Evolutionary conservation across 2,329 filamentous ascomycete species (phyloP), one percentile per base, ranked within the genome.

Genomic region (Talaromyces sp.): DNA sequence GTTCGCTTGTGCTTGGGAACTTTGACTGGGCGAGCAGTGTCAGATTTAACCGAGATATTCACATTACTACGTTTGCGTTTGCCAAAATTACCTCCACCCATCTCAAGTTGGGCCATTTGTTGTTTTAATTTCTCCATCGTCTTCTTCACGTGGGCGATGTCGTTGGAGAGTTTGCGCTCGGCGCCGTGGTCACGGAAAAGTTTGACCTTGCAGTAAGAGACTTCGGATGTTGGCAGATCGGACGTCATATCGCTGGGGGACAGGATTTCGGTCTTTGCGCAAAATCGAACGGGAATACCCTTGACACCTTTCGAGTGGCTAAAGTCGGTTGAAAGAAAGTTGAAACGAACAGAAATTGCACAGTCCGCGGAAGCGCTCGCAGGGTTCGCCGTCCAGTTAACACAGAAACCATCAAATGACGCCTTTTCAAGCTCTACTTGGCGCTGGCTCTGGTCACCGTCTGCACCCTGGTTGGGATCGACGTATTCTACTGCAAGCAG

Each of bases 251-350:
- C 65, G 19, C 34, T 65, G 58, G 15, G 59, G 49, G 22, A 69
- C 67, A 7, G 79, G 60, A 11, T 82, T 69, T 91, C 90, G 0
- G 95, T 98, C 79, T 98, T 98, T 15, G 93, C 89, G 77, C 94
- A 98, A 0, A 98, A 85, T 64, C 95, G 85, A 4, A 99, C 93
- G 0, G 95, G 94, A 69, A 98, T 97, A 40, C 95, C 95, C 79
- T 98, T 99, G 58, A 99, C 95, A 54, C 95, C 95, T 75, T 99
- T 99, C 10, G 95, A 98, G 75, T 98, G 95, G 77, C 94, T 98
- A 76, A 98, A 99, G 75, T 99, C 95, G 8, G 95, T 99, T 0
- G 95, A 99, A 0, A 99, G 83, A 75, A 99, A 99, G 80, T 99
- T 99, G 84, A 98, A 99, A 54, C 95, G 91, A 13, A 98, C 92